phyloP scores from a whole-genome alignment of 768 basidiomycete genomes.

The Clavaria fumosa region DNA sequence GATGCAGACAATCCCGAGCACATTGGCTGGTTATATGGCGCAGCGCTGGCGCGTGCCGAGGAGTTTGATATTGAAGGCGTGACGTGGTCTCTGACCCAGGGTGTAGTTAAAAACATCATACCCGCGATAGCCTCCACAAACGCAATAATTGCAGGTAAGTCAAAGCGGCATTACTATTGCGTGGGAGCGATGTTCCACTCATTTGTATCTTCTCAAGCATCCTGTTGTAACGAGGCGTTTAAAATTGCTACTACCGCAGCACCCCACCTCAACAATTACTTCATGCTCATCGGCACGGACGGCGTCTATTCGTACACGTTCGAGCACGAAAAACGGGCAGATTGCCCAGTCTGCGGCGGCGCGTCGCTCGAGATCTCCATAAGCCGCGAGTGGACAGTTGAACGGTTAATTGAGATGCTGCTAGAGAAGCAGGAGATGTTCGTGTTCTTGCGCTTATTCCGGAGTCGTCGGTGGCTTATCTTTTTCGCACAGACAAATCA shows the following conservation, averaged over 20 bases:
- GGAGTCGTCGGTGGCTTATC: slow-evolving; percentile 8
- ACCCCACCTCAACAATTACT: slow-evolving; percentile 91
- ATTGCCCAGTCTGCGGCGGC: slow-evolving; percentile 96
- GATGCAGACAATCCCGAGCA: slow-evolving; percentile 97
- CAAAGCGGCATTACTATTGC: too few species aligned
- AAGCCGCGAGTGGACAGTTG: slow-evolving; percentile 61
- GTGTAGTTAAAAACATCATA: slow-evolving; percentile 99
- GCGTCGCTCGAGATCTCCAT: slow-evolving; percentile 66
- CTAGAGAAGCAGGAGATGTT: slow-evolving; percentile 85
- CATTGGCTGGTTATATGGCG: slow-evolving; percentile 81
- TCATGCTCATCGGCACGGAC: slow-evolving; percentile 96
- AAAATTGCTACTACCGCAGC: slow-evolving; percentile 95
- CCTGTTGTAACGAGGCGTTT: slow-evolving; percentile 98
- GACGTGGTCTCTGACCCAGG: slow-evolving; percentile 94
- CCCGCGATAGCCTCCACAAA: slow-evolving; percentile 98
- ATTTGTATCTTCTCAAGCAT: slow-evolving; percentile 34
- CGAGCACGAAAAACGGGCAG: slow-evolving; percentile 79
- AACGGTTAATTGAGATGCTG: slow-evolving; percentile 76
- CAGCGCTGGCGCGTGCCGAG: slow-evolving; percentile 69
- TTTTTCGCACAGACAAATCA: slow-evolving; percentile 62
- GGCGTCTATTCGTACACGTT: slow-evolving; percentile 96
- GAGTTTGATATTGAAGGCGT: slow-evolving; percentile 98
- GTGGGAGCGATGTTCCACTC: too few species aligned
- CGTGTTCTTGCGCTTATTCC: slow-evolving; percentile 16
- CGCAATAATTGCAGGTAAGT: slow-evolving; percentile 85